These are phyloP conservation scores for Cyberlindnera lachancei DNA, from an alignment of 805 yeast species.

Conservation along the genomic window DNA sequence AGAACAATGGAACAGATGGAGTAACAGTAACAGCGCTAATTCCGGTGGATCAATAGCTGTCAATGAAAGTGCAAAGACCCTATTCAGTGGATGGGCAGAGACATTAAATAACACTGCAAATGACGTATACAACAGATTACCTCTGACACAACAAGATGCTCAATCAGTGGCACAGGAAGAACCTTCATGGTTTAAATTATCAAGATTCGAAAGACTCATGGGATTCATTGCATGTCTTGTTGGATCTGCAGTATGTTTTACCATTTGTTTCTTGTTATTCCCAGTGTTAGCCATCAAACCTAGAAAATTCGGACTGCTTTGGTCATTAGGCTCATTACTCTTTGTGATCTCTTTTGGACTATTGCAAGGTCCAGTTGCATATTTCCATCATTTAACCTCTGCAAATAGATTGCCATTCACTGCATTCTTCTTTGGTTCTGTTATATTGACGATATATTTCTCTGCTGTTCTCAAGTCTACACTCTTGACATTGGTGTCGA, in stretches of 20 bases:
- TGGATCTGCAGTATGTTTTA: constrained; percentile 76
- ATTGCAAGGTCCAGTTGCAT: constrained; percentile 86
- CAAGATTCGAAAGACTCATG: constrained; percentile 73
- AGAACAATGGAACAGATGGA: too few species aligned
- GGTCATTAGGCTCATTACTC: constrained; percentile 87
- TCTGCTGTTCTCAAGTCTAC: constrained; percentile 64
- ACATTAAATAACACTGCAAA: constrained; percentile 35
- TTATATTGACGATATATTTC: constrained; percentile 69
- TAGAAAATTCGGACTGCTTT: constrained; percentile 78
- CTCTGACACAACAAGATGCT: constrained; percentile 49
- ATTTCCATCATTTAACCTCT: constrained; percentile 65
- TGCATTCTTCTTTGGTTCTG: constrained; percentile 70
- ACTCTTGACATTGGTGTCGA: constrained; percentile 66
- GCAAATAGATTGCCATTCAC: constrained; percentile 76
- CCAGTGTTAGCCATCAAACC: constrained; percentile 90
- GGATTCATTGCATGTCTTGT: constrained; percentile 71
- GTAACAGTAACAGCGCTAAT: constrained; percentile 29
- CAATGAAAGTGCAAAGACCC: constrained; percentile 28
- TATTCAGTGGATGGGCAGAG: constrained; percentile 32
- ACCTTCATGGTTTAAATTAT: constrained; percentile 68
- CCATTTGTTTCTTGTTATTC: constrained; percentile 71
- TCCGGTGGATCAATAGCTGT: constrained; percentile 11
- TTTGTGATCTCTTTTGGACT: constrained; percentile 88
- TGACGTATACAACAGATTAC: constrained; percentile 58
- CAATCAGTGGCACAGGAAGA: constrained; percentile 39